These are phyloP conservation scores for Biancaea sappan DNA, from an alignment of 306 rosid species.

Conservation along the genomic window DNA sequence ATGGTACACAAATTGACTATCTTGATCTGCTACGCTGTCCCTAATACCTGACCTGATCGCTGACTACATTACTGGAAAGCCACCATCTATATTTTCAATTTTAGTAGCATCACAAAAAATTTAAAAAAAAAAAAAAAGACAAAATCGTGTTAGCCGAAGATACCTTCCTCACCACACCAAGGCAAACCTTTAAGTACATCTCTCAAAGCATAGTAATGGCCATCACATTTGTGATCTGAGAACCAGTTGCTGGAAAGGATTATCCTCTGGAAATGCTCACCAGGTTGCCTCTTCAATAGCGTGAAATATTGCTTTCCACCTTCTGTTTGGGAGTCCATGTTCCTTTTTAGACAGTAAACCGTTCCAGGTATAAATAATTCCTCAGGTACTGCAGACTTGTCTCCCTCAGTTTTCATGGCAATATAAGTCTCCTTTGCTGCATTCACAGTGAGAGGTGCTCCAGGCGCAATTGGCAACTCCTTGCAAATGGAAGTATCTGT, in stretches of 20 bases:
- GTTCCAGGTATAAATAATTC: conserved; percentile 88
- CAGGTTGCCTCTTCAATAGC: conserved; percentile 74
- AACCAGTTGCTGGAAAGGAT: conserved; percentile 74
- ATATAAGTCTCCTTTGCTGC: conserved; percentile 40
- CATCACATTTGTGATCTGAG: conserved; percentile 88
- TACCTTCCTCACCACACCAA: conserved; percentile 53
- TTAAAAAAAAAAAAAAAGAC: not conserved
- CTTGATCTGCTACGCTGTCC: conserved; percentile 21
- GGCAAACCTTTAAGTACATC: conserved; percentile 88
- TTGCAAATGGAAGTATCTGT: conserved; percentile 55
- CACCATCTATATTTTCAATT: conserved; percentile 13
- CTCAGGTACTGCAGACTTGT: conserved; percentile 45
- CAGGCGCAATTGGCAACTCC: conserved; percentile 42
- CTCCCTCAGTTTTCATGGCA: conserved; percentile 40
- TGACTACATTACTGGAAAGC: not conserved
- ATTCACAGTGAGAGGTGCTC: conserved; percentile 30
- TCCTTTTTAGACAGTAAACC: conserved; percentile 77
- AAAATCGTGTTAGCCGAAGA: conserved; percentile 39
- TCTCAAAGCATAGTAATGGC: conserved; percentile 83
- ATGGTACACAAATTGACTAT: conserved; percentile 14
- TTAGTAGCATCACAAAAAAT: conserved; percentile 2
- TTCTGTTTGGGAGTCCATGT: conserved; percentile 41
- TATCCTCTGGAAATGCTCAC: conserved; percentile 82
- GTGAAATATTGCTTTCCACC: conserved; percentile 51
- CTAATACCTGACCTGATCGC: not conserved